These are phyloP conservation scores for Omphalea diandra DNA, from an alignment of 441 rosid genomes.

Conservation along the genomic window DNA sequence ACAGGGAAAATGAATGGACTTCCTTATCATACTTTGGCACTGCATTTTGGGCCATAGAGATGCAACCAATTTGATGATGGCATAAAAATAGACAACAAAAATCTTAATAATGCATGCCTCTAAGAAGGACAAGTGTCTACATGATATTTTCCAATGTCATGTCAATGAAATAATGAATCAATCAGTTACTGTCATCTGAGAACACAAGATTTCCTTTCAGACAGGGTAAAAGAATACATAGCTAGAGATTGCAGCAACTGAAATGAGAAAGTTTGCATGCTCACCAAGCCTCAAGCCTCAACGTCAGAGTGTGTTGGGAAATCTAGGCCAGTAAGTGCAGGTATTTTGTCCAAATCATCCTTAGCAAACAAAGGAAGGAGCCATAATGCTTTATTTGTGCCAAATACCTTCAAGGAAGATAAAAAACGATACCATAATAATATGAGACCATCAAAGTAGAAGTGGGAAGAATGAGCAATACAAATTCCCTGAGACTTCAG, in stretches of 20 bases:
- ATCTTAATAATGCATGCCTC: neutral
- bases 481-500: neutral
- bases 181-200: neutral
- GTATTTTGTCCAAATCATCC: conserved; percentile 61
- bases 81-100: neutral
- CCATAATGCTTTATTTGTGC: conserved; percentile 68
- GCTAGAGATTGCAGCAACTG: neutral
- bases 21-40: neutral
- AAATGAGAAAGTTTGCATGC: neutral
- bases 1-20: neutral
- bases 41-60: neutral
- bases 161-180: neutral
- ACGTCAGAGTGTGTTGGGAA: conserved; percentile 62
- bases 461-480: too few species aligned
- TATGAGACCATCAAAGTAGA: neutral
- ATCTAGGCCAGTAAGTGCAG: conserved; percentile 70
- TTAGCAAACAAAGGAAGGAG: conserved; percentile 63
- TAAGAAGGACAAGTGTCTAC: neutral
- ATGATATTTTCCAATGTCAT: neutral
- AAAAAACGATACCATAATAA: neutral
- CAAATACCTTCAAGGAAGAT: conserved; percentile 65
- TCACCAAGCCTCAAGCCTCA: conserved; percentile 38
- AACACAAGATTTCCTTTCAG: neutral
- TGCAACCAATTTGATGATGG: neutral
- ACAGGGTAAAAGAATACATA: neutral